Base-by-base conservation (phyloP, 148 eudicot genomes). In the Amaranthus cruentus region DNA sequence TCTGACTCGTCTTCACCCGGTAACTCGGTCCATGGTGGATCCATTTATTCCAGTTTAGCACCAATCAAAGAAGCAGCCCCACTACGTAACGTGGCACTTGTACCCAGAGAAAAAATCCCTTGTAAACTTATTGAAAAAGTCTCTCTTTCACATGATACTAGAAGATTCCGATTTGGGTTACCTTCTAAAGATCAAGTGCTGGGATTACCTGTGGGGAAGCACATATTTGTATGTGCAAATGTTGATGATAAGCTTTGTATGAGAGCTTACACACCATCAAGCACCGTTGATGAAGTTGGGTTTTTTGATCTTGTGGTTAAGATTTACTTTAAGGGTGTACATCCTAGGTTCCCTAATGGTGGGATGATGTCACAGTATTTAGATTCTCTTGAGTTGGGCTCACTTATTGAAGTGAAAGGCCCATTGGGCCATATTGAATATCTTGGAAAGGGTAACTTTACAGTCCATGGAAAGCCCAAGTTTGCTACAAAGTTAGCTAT, bases 351-450 rank as follows among this genome's bases (percentile, higher is more conserved):
- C 73, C 98, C 97, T 0, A 85, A 87, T 63, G 98, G 98, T 0
- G 98, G 98, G 38, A 10, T 80, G 1, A 84, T 94, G 96, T 85
- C 98, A 0, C 98, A 94, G 66, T 74, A 91, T 61, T 60, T 94
- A 54, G 97, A 94, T 46, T 84, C 87, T 0, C 66, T 94, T 11
- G 52, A 73, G 54, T 11, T 90, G 8, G 97, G 97, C 42, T 79
- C 91, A 0, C 9, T 70, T 3, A 52, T 91, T 2, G 96, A 91
- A 6, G 83, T 91, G n/a, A 94, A 94, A 66, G 98, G 98, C 5
- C 98, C 98, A 28, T 75, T 91, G 42, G 98, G 98, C 42, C 97
- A 94, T 72, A 91, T 94, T 21, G 96, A 94, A 74, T 94, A 94
- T 77, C 58, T 75, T 4, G 97, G 98, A 4, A 83, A 55, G 44